Percentiles rank a stretch among this genome's conserved stretches.
Conservation (phyloP, 306 rosid species). For the Arachis hypogaea region DNA sequence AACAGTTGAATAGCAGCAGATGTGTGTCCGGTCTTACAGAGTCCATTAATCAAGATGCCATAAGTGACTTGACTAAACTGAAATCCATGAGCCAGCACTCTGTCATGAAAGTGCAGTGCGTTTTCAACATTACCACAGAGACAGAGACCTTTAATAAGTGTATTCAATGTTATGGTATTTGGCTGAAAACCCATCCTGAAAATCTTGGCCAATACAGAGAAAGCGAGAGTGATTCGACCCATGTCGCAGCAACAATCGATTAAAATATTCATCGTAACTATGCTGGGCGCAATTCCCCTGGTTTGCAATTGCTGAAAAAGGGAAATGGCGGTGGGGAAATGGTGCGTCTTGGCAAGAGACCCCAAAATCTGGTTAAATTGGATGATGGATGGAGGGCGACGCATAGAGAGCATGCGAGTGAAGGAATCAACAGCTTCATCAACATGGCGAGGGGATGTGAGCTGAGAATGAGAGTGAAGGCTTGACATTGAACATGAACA, state of each 20-base stretch:
- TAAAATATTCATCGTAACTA: constrained; percentile 41
- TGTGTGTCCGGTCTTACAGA: constrained; percentile 36
- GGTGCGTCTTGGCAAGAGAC: constrained; percentile 37
- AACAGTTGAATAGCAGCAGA: constrained; percentile 30
- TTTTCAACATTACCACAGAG: constrained; percentile 26
- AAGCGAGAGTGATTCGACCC: constrained; percentile 42
- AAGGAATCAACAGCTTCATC: constrained; percentile 33
- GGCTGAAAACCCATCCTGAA: constrained; percentile 41
- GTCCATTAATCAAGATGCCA: constrained; percentile 43
- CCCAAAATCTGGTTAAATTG: constrained; percentile 39
- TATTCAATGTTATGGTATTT: constrained; percentile 26
- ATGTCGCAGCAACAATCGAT: constrained; percentile 46
- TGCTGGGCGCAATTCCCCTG: constrained; percentile 28
- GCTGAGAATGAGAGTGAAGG: too few relatives aligned
- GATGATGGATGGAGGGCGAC: constrained; percentile 9
- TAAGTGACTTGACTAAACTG: constrained; percentile 33
- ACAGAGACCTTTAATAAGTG: constrained; percentile 42
- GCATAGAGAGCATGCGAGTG: constrained; percentile 31
- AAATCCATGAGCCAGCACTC: constrained; percentile 25
- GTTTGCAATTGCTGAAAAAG: constrained; percentile 32
- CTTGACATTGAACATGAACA: too few relatives aligned
- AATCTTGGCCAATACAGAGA: constrained; percentile 37
- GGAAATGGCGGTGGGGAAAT: constrained; percentile 29
- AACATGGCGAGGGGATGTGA: neutral
- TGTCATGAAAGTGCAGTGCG: constrained; percentile 37